phyloP scores from a whole-genome alignment of 1,284 basidiomycete genomes.

The Rhodotorula sp. region DNA sequence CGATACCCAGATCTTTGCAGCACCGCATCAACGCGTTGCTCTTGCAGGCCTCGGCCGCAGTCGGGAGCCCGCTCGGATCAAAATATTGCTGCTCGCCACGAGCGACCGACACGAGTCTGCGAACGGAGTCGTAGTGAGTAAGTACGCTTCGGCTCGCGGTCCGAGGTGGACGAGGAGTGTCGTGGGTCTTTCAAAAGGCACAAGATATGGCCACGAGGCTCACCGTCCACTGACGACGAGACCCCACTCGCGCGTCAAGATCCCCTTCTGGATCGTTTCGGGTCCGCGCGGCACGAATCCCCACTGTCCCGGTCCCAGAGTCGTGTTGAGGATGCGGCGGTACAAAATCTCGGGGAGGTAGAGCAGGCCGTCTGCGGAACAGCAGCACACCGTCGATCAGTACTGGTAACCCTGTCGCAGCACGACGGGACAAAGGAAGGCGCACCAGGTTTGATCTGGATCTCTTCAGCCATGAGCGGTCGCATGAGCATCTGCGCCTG shows the following conservation, averaged over 20 bases:
- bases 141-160: no score
- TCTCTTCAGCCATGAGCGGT: conserved; percentile 72
- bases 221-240: conserved; percentile 89
- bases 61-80: conserved; percentile 84
- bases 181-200: background rate
- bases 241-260: conserved; percentile 92
- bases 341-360: conserved; percentile 99
- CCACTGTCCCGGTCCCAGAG: conserved; percentile 97
- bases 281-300: conserved; percentile 91
- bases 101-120: conserved; percentile 82
- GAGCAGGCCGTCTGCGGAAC: conserved; percentile 73
- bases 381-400: background rate
- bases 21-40: conserved; percentile 97
- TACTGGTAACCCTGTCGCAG: background rate
- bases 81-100: conserved; percentile 98
- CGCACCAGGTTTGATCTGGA: conserved; percentile 91
- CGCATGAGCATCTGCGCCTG: conserved; percentile 70
- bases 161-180: background rate
- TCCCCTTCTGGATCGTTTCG: conserved; percentile 81
- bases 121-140: background rate
- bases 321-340: conserved; percentile 85
- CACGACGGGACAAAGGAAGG: conserved; percentile 12
- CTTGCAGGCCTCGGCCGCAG: conserved; percentile 92
- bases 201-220: conserved; percentile 41
- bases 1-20: conserved; percentile 94